Conservation (phyloP, 306 rosid species). For the Medicago arabica region DNA sequence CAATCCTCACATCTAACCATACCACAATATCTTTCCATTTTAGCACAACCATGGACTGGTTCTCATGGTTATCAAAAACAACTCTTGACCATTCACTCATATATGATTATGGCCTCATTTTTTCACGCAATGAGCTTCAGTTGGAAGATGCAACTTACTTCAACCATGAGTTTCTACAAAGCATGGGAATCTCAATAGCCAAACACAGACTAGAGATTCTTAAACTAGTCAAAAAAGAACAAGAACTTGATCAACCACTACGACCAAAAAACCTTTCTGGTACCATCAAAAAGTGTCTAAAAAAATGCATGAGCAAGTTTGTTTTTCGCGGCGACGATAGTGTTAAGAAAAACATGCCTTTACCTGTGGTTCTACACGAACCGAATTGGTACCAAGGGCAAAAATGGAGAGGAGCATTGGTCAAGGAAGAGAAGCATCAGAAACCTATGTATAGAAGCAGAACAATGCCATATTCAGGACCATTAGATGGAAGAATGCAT, state of each 20-base stretch:
- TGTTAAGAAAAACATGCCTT: conserved; percentile 16
- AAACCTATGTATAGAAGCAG: conserved; percentile 46
- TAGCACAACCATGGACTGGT: conserved; percentile 76
- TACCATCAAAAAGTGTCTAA: conserved; percentile 57
- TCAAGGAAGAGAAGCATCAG: conserved; percentile 47
- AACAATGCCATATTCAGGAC: conserved; percentile 78
- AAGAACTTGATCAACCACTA: neutral
- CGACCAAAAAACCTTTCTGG: conserved; percentile 46
- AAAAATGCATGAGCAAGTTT: conserved; percentile 58
- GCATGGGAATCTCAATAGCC: conserved; percentile 87
- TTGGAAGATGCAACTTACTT: conserved; percentile 62
- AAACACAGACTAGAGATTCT: conserved; percentile 91
- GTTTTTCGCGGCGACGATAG: conserved; percentile 42
- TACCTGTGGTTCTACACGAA: conserved; percentile 27
- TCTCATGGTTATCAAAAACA: conserved; percentile 87
- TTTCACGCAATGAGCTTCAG: conserved; percentile 73
- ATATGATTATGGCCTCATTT: conserved; percentile 76
- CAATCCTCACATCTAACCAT: conserved; percentile 37
- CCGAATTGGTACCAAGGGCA: conserved; percentile 41
- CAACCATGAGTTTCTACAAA: conserved; percentile 87
- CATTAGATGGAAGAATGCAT: conserved; percentile 66
- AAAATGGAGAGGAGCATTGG: conserved; percentile 51
- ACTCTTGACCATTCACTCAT: conserved; percentile 67
- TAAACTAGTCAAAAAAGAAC: conserved; percentile 70
- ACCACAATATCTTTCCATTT: conserved; percentile 25